Evolutionary conservation across 768 basidiomycete genomes (phyloP).

Genomic region (Suillus subalutaceus): DNA sequence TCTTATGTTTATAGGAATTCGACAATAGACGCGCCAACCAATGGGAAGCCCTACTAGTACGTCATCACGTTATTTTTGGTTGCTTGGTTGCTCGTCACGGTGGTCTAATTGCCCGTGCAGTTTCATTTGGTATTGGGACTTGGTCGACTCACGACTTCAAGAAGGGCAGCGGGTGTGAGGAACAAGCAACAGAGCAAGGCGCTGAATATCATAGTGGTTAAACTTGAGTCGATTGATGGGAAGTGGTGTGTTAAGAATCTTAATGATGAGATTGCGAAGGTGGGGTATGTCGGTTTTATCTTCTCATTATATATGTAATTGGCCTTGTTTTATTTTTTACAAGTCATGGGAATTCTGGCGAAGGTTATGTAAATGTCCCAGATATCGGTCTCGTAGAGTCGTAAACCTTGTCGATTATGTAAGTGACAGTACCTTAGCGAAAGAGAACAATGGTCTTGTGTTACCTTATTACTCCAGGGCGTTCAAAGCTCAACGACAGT

Average conservation of each 20-base stretch:
- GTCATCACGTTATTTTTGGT: background rate
- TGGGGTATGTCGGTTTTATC: conserved; percentile 20
- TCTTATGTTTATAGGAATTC: conserved; percentile 43
- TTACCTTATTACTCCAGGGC: background rate
- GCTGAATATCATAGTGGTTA: conserved; percentile 91
- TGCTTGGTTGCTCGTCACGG: background rate
- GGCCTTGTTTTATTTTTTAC: background rate
- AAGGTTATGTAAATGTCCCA: background rate
- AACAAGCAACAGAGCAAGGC: conserved; percentile 77
- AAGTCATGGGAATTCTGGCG: conserved; percentile 63
- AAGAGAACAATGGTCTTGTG: conserved; percentile 31
- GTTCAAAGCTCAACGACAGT: too few species aligned
- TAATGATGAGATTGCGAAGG: conserved; percentile 90
- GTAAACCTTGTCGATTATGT: background rate
- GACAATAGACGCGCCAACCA: conserved; percentile 54
- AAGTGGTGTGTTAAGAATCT: conserved; percentile 79
- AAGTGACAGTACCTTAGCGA: conserved; percentile 42
- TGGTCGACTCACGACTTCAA: conserved; percentile 83
- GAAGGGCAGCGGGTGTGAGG: conserved; percentile 48
- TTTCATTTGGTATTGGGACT: conserved; percentile 93
- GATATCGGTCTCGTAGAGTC: background rate
- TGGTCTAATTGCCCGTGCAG: conserved; percentile 40
- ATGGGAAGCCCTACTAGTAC: conserved; percentile 66
- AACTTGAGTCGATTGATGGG: conserved; percentile 54
- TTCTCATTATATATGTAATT: background rate